Evolutionary conservation across 1,284 basidiomycete genomes (phyloP), one percentile per base, ranked within the genome.

Genomic region (Bjerkandera adusta): DNA sequence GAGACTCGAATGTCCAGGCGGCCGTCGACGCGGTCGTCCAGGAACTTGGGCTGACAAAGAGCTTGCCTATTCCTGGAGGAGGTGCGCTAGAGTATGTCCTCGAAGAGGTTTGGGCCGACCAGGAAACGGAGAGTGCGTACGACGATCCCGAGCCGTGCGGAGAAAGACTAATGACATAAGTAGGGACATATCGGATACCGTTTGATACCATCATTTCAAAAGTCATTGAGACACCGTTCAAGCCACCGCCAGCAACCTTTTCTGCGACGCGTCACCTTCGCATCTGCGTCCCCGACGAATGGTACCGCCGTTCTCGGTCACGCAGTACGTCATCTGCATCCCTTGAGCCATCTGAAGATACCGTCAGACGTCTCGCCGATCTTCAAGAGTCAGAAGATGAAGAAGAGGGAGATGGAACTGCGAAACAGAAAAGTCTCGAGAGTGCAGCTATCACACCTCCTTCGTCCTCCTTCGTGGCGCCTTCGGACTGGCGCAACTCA

Each of bases 241-340:
- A 64, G 63, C 30, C 68, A 66, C 33, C 58, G 64, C 32, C 60
- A 75, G 18, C 75, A 67, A 38, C 62, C 63, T 37, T 63, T 74
- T 49, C 56, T 8, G 61, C 58, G 73, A 25, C 64, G 62, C 49
- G 66, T 61, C 37, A 64, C 65, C 77, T 85, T 58, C 72, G 74
- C 25, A 74, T 89, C 48, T 85, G 81, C 52, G 77, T 90, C 10
- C 87, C 87, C 1, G 84, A 89, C 38, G 82, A 85, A 61, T 89
- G 87, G 87, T 89, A 83, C 61, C 79, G 83, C 39, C 76, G 86
- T 13, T 79, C 78, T 26, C 84, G 75, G 47, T 74, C 81, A 13
- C 75, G 79, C 1, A 69, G 65, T 22, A 57, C 73, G 0, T 72
- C 76, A 8, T 70, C 72, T 12, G 59, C 68, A 6, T 76, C 72